A percentile compares a stretch with the other conserved stretches of the same genome.
phyloP scores from a whole-genome alignment of 2,329 filamentous ascomycete genomes.

The Penicillium freii region DNA sequence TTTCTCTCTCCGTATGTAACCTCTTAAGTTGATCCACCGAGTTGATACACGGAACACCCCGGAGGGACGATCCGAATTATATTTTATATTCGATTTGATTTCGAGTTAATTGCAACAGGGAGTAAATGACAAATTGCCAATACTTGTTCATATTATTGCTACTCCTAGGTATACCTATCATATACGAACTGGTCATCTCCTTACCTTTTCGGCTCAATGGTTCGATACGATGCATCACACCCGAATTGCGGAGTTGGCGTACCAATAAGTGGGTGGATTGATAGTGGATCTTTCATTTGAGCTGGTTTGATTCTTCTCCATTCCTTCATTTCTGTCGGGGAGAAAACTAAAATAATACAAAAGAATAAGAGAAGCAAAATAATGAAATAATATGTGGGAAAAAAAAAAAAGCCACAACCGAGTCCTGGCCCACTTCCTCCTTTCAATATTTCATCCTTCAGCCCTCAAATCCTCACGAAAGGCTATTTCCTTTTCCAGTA shows the following conservation, averaged over 20 bases:
- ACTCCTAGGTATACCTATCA: slow-evolving; percentile 1
- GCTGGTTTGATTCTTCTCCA: not conserved
- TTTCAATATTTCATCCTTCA: not conserved
- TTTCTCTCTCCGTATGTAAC: not conserved
- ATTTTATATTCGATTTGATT: not conserved
- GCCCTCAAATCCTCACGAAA: not conserved
- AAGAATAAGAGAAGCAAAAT: not conserved
- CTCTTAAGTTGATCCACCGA: not conserved
- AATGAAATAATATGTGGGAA: not conserved
- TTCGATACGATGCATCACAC: slow-evolving; percentile 6
- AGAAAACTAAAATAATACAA: not conserved
- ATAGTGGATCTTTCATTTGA: not conserved
- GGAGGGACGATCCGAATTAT: not conserved
- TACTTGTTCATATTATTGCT: not conserved
- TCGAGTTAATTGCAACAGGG: not conserved
- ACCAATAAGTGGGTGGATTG: not conserved
- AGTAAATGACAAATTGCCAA: not conserved
- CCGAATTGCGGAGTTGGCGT: slow-evolving; percentile 5
- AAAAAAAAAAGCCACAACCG: slow-evolving; percentile 5
- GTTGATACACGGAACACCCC: not conserved
- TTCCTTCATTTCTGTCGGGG: not conserved
- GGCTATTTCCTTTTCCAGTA: slow-evolving; percentile 3
- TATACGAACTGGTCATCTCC: not conserved
- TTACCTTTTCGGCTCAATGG: slow-evolving; percentile 6
- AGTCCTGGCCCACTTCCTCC: not conserved